Percentiles rank a stretch among this genome's conserved stretches.
Evolutionary conservation across 2,329 filamentous ascomycete species (phyloP).

Genomic region (Sphaerulina musiva): DNA sequence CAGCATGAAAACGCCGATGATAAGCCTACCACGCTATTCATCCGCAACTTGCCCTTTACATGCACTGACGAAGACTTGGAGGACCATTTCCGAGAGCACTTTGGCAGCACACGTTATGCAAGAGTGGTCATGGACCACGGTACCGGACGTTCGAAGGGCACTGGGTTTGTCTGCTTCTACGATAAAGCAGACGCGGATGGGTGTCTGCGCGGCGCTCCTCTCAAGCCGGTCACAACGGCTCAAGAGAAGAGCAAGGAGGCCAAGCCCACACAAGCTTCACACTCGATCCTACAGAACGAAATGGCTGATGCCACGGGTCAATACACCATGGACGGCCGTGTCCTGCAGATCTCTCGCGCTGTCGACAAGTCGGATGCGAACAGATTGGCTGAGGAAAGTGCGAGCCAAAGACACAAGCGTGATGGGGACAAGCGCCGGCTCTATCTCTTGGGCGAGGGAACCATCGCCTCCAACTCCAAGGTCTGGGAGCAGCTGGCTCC

Average conservation of each 20-base stretch:
- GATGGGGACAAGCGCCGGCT: constrained; percentile 86
- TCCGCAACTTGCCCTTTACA: constrained; percentile 90
- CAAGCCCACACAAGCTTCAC: constrained; percentile 47
- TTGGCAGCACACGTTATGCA: constrained; percentile 84
- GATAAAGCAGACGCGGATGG: constrained; percentile 65
- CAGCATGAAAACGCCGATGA: constrained; percentile 47
- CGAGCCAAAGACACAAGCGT: constrained; percentile 54
- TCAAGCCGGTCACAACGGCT: constrained; percentile 37
- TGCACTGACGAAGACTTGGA: constrained; percentile 75
- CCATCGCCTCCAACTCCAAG: constrained; percentile 67
- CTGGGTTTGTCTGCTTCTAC: constrained; percentile 91
- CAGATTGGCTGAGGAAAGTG: constrained; percentile 64
- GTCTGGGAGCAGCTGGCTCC: constrained; percentile 70
- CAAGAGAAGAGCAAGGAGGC: constrained; percentile 19
- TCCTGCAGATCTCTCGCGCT: constrained; percentile 76
- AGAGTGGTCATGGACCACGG: constrained; percentile 80
- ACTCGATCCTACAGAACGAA: constrained; percentile 84
- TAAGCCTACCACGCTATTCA: constrained; percentile 75
- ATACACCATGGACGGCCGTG: constrained; percentile 85
- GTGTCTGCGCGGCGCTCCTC: constrained; percentile 71
- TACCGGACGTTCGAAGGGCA: constrained; percentile 82
- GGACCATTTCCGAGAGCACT: constrained; percentile 70
- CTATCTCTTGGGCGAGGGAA: constrained; percentile 81
- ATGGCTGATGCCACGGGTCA: constrained; percentile 70
- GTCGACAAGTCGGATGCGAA: constrained; percentile 77